Evolutionary conservation across 2,329 filamentous ascomycete genomes (phyloP).

Genomic region (Pseudopithomyces chartarum): DNA sequence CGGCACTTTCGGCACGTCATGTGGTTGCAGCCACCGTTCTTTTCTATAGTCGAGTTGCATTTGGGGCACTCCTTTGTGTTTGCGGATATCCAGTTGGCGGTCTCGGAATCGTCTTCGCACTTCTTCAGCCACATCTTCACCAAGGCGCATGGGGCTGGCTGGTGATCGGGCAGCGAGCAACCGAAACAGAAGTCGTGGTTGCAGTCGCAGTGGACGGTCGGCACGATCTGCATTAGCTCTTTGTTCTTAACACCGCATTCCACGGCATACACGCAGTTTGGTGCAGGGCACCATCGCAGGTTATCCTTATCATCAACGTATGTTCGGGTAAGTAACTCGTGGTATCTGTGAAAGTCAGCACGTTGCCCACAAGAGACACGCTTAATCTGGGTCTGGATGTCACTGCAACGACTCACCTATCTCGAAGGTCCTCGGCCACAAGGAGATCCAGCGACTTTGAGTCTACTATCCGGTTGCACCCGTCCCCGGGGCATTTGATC

Average conservation of each 20-base stretch:
- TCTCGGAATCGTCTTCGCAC: slow-evolving; percentile 97
- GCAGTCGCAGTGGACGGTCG: slow-evolving; percentile 85
- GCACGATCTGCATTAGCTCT: slow-evolving; percentile 82
- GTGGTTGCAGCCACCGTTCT: slow-evolving; percentile 97
- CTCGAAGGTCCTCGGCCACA: slow-evolving; percentile 60
- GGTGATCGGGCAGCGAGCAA: slow-evolving; percentile 86
- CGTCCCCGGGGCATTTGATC: slow-evolving; percentile 89
- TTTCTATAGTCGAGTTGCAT: slow-evolving; percentile 96
- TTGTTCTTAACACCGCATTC: slow-evolving; percentile 88
- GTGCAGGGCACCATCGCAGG: slow-evolving; percentile 96
- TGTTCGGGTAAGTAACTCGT: slow-evolving; percentile 84
- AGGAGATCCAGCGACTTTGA: slow-evolving; percentile 84
- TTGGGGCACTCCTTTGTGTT: slow-evolving; percentile 98
- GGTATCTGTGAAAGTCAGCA: slow-evolving; percentile 64
- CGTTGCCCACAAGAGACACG: neutral
- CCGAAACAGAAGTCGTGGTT: slow-evolving; percentile 93
- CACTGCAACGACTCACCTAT: slow-evolving; percentile 52
- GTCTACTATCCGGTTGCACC: slow-evolving; percentile 89
- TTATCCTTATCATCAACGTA: slow-evolving; percentile 97
- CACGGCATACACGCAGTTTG: slow-evolving; percentile 93
- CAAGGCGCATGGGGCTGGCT: slow-evolving; percentile 86
- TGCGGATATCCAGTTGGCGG: slow-evolving; percentile 98
- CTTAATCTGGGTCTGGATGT: neutral
- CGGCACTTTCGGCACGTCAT: slow-evolving; percentile 98
- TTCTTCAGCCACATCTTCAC: slow-evolving; percentile 98